Percentiles rank a stretch among this genome's conserved stretches.
These are phyloP conservation scores for Trichoderma gracile DNA, from an alignment of 2,329 filamentous ascomycete species.

Conservation along the genomic window DNA sequence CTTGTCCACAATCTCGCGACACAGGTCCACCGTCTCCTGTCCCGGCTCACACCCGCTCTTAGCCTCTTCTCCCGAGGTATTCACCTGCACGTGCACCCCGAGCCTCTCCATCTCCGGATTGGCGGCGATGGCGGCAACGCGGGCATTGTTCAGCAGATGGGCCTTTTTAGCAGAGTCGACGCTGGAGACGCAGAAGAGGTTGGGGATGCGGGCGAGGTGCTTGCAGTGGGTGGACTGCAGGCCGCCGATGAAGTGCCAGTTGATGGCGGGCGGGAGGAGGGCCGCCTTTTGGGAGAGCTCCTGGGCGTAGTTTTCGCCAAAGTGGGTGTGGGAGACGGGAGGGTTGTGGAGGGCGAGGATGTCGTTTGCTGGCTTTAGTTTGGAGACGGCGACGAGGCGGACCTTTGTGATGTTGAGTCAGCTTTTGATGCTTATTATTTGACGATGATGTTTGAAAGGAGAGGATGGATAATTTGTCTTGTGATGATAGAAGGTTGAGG, in stretches of 20 bases:
- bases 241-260: slow-evolving; percentile 96
- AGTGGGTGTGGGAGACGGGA: slow-evolving; percentile 66
- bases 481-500: no score
- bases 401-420: slow-evolving; percentile 47
- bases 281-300: slow-evolving; percentile 85
- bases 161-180: slow-evolving; percentile 90
- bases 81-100: slow-evolving; percentile 86
- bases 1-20: slow-evolving; percentile 65
- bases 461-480: no score
- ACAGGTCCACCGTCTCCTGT: slow-evolving; percentile 62
- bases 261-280: slow-evolving; percentile 72
- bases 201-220: slow-evolving; percentile 79
- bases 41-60: slow-evolving; percentile 81
- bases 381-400: slow-evolving; percentile 91
- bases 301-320: slow-evolving; percentile 95
- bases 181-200: slow-evolving; percentile 88
- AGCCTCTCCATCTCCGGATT: slow-evolving; percentile 50
- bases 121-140: slow-evolving; percentile 63
- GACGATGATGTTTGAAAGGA: not conserved
- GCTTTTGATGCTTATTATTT: slow-evolving; percentile 21
- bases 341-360: slow-evolving; percentile 77
- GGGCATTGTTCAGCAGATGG: slow-evolving; percentile 73
- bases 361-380: slow-evolving; percentile 90
- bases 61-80: slow-evolving; percentile 83
- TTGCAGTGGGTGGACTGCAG: slow-evolving; percentile 92